Evolutionary conservation across 495 filamentous ascomycete species (phyloP), one percentile per base, ranked within the genome.

Genomic region (Trichoderma gamsii): DNA sequence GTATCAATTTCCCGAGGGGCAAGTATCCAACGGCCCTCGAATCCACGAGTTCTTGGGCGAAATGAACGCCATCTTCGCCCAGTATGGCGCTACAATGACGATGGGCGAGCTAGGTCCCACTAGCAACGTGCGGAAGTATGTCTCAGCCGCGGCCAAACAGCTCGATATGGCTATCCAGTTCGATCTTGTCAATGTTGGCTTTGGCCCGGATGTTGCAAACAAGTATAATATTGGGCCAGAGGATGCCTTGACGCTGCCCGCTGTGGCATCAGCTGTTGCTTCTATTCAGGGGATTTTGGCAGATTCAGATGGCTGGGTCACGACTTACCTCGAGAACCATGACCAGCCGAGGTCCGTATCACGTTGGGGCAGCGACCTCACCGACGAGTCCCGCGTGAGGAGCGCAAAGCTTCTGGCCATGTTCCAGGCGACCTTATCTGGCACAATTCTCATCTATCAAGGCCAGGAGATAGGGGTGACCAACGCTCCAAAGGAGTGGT

Each of bases 131-230:
- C 71, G 71, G n/a, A 72, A 79, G 16, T 83, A 81, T 46, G 83
- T 90, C 11, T 79, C 79, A 9, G 79, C 80, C 32, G 81, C 82
- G 51, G 81, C 83, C 23, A 75, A 80, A 27, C 84, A 90, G 70
- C 76, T 90, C 49, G 84, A 86, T 73, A 90, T 91, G 89, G 82
- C 89, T 51, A 89, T 90, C 78, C 82, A 87, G 67, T 87, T 88
- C 66, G 85, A 88, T 68, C 70, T 75, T 21, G 79, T 83, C 12
- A 83, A 86, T 70, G 77, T 87, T 59, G 84, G 85, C 0, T 46
- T 80, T 56, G 84, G 82, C 16, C 66, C 72, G n/a, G 74, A 75
- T 9, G 78, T 80, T 63, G 87, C 87, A 69, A 88, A 86, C 68
- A 86, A n/a, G n/a, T n/a, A n/a, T n/a, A n/a, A n/a, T n/a, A n/a